These are phyloP conservation scores for Calocybe gangraenosa DNA, from an alignment of 768 basidiomycete species.

Conservation along the genomic window DNA sequence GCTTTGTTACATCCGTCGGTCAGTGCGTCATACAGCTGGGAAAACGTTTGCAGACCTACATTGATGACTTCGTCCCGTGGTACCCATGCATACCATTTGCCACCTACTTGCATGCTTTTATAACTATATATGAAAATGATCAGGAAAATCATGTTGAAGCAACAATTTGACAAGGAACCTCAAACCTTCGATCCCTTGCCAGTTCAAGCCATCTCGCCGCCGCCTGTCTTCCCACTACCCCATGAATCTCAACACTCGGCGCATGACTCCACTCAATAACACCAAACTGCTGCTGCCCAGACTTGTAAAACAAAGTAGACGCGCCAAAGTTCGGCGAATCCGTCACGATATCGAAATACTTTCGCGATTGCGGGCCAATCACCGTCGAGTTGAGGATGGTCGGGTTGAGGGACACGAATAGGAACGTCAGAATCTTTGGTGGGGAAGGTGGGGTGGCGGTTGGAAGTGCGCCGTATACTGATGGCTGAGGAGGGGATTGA, in stretches of 20 bases:
- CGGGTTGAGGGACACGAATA: constrained; percentile 35
- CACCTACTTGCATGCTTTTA: constrained; percentile 32
- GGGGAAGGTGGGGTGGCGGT: constrained; percentile 3
- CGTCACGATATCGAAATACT: constrained; percentile 37
- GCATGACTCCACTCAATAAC: constrained; percentile 40
- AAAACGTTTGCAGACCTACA: constrained; percentile 19
- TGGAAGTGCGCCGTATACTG: constrained; percentile 15
- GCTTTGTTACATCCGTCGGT: constrained; percentile 19
- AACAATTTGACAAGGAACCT: neutral
- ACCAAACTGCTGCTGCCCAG: constrained; percentile 29
- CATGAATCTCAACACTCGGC: constrained; percentile 37
- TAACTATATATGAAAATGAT: constrained; percentile 16
- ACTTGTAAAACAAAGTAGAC: constrained; percentile 20
- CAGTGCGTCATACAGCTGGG: neutral
- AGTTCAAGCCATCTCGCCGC: constrained; percentile 38
- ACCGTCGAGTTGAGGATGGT: constrained; percentile 41
- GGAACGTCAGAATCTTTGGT: constrained; percentile 31
- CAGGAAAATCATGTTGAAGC: neutral
- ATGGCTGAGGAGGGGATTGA: constrained; percentile 12
- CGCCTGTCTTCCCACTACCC: constrained; percentile 27
- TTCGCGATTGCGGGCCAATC: constrained; percentile 35
- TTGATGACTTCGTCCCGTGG: constrained; percentile 31
- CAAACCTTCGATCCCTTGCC: constrained; percentile 37
- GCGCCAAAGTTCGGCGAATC: constrained; percentile 20
- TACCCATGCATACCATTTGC: constrained; percentile 33